phyloP scores from a whole-genome alignment of 495 filamentous ascomycete genomes.

The Podospora comata region DNA sequence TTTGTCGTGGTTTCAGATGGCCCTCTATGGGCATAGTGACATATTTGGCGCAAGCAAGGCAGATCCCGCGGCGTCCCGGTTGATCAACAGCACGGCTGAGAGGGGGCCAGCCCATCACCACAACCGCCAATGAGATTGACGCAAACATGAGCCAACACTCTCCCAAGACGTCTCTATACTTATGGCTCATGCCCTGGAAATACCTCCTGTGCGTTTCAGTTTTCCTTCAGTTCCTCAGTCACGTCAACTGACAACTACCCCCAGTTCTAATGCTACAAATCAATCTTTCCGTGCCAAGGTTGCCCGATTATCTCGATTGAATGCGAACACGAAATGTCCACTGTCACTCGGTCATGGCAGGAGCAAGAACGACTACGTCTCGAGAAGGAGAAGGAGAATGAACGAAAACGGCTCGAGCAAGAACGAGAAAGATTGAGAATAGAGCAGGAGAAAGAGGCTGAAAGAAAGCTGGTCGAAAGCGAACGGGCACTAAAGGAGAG shows the following conservation, averaged over 20 bases:
- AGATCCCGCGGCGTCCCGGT: background rate
- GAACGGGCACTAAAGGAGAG: background rate
- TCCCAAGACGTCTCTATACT: background rate
- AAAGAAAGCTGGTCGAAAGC: background rate
- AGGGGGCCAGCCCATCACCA: background rate
- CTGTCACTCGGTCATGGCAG: background rate
- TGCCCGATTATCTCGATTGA: too few relatives aligned
- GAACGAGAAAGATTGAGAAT: background rate
- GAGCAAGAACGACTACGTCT: background rate
- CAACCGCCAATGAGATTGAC: background rate
- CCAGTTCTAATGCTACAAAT: background rate
- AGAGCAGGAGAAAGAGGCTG: background rate
- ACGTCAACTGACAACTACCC: too few relatives aligned
- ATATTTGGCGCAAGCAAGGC: background rate
- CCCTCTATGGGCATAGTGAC: background rate
- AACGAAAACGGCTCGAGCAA: background rate
- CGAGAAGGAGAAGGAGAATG: background rate
- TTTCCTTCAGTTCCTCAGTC: too few relatives aligned
- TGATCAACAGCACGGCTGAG: background rate
- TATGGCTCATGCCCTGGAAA: background rate
- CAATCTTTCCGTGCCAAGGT: too few relatives aligned
- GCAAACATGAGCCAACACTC: background rate
- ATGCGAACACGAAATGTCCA: background rate
- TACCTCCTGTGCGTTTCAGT: background rate
- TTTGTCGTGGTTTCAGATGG: background rate